Conservation (phyloP, 164 flowering plant species). For the Brasenia schreberi region DNA sequence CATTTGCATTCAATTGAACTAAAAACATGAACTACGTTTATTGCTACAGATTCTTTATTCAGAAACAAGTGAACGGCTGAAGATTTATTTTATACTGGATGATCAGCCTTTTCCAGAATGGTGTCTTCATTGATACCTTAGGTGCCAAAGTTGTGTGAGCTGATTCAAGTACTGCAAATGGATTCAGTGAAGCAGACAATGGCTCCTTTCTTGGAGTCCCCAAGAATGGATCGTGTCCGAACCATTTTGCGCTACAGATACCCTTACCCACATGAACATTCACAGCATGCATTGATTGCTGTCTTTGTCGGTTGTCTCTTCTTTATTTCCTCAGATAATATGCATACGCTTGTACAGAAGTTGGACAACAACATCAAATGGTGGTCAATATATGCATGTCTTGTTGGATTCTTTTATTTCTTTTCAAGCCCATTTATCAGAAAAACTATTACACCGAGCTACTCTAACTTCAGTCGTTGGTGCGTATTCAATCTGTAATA, state of each 20-base stretch:
- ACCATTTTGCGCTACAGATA: slow-evolving; percentile 65
- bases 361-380: slow-evolving; percentile 83
- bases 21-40: neutral
- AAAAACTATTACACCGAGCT: slow-evolving; percentile 93
- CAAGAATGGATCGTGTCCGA: slow-evolving; percentile 83
- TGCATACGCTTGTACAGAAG: slow-evolving; percentile 81
- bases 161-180: slow-evolving; percentile 13
- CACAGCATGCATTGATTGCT: slow-evolving; percentile 86
- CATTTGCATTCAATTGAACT: neutral
- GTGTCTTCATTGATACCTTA: neutral
- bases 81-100: neutral
- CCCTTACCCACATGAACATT: slow-evolving; percentile 97
- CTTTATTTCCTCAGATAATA: slow-evolving; percentile 92
- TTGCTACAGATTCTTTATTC: neutral
- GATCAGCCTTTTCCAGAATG: neutral
- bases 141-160: neutral
- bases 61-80: neutral
- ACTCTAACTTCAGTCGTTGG: slow-evolving; percentile 97
- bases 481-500: slow-evolving; percentile 11
- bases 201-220: slow-evolving; percentile 37
- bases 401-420: slow-evolving; percentile 95
- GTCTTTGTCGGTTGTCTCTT: slow-evolving; percentile 84
- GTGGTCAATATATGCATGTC: slow-evolving; percentile 98
- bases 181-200: slow-evolving; percentile 31
- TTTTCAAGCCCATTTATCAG: slow-evolving; percentile 93